phyloP scores from a whole-genome alignment of 1,284 basidiomycete genomes.

The Papiliotrema flavescens region DNA sequence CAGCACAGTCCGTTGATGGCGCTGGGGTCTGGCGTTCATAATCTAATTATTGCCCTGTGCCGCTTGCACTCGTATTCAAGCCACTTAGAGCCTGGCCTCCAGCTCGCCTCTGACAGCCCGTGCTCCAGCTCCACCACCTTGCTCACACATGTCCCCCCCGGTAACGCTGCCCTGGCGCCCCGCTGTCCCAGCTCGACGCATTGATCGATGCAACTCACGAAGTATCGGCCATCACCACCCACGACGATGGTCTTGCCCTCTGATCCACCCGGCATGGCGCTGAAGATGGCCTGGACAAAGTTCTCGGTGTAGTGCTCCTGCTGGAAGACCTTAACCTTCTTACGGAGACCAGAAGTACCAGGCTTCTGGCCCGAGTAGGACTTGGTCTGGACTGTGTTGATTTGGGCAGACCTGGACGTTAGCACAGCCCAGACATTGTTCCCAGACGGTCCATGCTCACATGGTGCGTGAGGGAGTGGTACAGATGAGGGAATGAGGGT shows the following conservation, averaged over 20 bases:
- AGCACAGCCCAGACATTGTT: background rate
- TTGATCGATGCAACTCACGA: conserved; percentile 40
- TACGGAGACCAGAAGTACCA: conserved; percentile 89
- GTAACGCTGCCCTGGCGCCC: no score
- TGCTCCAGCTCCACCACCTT: no score
- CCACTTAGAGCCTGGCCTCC: no score
- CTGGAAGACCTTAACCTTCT: conserved; percentile 93
- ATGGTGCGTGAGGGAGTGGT: background rate
- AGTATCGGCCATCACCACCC: conserved; percentile 95
- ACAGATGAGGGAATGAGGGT: background rate
- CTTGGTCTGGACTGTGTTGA: conserved; percentile 39
- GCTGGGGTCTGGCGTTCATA: no score
- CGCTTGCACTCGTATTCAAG: no score
- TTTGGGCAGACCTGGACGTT: conserved; percentile 23
- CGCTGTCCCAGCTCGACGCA: no score
- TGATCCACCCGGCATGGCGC: conserved; percentile 75
- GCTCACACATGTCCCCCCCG: no score
- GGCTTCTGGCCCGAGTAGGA: conserved; percentile 70
- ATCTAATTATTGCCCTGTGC: no score
- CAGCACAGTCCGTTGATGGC: background rate
- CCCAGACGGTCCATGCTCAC: conserved; percentile 1
- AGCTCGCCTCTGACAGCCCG: no score
- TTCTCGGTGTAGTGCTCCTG: conserved; percentile 98
- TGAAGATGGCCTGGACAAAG: conserved; percentile 92
- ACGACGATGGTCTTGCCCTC: conserved; percentile 78